Percentiles rank a stretch among this genome's conserved stretches.
Conservation (phyloP, 345 rosid species). For the Zanthoxylum bungeanum region DNA sequence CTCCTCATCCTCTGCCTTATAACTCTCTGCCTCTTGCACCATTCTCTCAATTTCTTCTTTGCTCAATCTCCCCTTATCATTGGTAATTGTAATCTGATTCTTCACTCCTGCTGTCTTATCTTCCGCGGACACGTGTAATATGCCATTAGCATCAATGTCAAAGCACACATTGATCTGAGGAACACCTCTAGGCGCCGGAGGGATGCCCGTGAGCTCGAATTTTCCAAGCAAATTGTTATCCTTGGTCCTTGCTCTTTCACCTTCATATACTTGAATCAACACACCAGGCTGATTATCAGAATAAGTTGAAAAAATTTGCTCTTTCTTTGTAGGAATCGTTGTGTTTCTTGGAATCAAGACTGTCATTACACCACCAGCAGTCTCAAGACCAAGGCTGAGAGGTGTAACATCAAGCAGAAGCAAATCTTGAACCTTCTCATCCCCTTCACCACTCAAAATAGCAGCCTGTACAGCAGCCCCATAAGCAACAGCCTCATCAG, state of each 20-base stretch:
- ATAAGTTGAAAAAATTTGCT: conserved; percentile 16
- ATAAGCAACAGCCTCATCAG: conserved; percentile 24
- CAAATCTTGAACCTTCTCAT: conserved; percentile 23
- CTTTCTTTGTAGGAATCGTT: conserved; percentile 23
- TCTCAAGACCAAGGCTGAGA: conserved; percentile 22
- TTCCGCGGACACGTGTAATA: conserved; percentile 5
- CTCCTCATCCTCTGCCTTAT: conserved; percentile 22
- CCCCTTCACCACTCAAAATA: conserved; percentile 21
- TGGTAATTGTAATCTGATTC: conserved; percentile 10
- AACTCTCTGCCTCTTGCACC: conserved; percentile 21
- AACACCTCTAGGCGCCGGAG: conserved; percentile 13
- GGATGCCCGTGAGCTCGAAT: conserved; percentile 14
- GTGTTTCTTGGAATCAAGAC: conserved; percentile 24
- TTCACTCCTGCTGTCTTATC: conserved; percentile 15
- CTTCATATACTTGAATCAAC: conserved; percentile 10
- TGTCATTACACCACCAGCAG: conserved; percentile 23
- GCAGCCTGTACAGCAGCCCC: conserved; percentile 26
- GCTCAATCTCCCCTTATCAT: conserved; percentile 15
- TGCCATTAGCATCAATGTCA: conserved; percentile 8
- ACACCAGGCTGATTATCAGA: conserved; percentile 13
- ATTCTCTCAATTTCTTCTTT: conserved; percentile 17
- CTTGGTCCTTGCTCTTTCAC: conserved; percentile 12
- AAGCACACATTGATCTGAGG: conserved; percentile 13
- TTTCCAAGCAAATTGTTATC: conserved; percentile 15
- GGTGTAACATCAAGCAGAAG: conserved; percentile 21